phyloP scores from a whole-genome alignment of 805 yeast genomes.

The Zygoascus ofunaensis region DNA sequence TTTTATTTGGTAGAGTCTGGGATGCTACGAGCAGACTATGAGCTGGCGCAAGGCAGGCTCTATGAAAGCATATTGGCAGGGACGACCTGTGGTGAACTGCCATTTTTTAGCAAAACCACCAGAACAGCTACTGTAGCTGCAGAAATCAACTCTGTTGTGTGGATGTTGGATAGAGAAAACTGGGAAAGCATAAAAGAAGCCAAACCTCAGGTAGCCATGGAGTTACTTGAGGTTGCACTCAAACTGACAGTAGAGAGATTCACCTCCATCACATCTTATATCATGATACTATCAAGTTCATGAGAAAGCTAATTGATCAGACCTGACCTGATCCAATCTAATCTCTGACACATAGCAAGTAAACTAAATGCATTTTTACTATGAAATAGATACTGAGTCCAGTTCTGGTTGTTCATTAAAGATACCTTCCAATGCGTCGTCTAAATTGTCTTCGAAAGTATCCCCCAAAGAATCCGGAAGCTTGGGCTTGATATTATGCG shows the following conservation, averaged over 20 bases:
- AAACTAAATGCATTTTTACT: not conserved
- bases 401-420: slow-evolving; percentile 1
- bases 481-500: no score
- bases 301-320: slow-evolving; percentile 1
- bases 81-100: slow-evolving; percentile 64
- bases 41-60: slow-evolving; percentile 39
- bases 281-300: slow-evolving; percentile 41
- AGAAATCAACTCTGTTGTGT: slow-evolving; percentile 54
- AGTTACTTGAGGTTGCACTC: slow-evolving; percentile 52
- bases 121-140: slow-evolving; percentile 44
- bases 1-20: slow-evolving; percentile 55
- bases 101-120: slow-evolving; percentile 30
- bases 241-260: slow-evolving; percentile 61
- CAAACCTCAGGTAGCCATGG: slow-evolving; percentile 44
- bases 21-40: slow-evolving; percentile 42
- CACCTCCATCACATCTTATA: slow-evolving; percentile 66
- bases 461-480: no score
- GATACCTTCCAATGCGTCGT: not conserved
- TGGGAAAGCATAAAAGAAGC: slow-evolving; percentile 36
- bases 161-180: slow-evolving; percentile 50
- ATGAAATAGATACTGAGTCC: no score
- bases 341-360: not conserved
- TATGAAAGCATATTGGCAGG: slow-evolving; percentile 53
- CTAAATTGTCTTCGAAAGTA: no score
- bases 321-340: not conserved